Percentiles rank a stretch among this genome's conserved stretches.
Conservation (phyloP, 2,329 filamentous ascomycete genomes). For the Calycina herbarum region DNA sequence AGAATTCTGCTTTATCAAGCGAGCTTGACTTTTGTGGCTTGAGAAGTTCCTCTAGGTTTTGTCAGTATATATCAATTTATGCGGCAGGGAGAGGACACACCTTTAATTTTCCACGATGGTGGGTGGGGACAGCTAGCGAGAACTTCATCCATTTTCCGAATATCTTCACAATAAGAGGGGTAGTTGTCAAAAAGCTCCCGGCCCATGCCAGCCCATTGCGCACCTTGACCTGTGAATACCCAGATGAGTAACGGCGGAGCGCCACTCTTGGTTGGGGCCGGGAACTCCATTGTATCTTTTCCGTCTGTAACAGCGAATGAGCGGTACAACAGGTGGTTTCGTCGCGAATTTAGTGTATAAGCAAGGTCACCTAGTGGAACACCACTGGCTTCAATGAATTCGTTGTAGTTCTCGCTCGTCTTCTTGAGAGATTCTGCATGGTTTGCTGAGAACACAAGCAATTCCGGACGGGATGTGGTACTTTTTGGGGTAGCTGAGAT, state of each 20-base stretch:
- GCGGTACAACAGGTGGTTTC: conserved; percentile 12
- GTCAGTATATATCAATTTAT: not conserved
- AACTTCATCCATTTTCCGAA: conserved; percentile 10
- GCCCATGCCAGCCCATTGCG: conserved; percentile 28
- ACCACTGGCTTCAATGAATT: conserved; percentile 4
- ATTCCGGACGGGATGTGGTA: conserved; percentile 3
- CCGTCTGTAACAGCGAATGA: conserved; percentile 11
- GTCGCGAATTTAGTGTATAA: conserved; percentile 13
- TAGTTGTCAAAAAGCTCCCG: conserved; percentile 18
- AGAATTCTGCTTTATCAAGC: conserved; percentile 19
- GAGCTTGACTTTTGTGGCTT: conserved; percentile 31
- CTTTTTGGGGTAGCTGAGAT: not conserved
- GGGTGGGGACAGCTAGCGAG: conserved; percentile 9
- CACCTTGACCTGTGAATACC: conserved; percentile 33
- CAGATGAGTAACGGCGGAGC: conserved; percentile 12
- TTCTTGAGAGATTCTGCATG: conserved; percentile 13
- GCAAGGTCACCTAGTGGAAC: conserved; percentile 12
- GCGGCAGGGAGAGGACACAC: not conserved
- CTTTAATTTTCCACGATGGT: conserved; percentile 11
- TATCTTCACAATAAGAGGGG: conserved; percentile 7
- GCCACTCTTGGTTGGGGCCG: conserved; percentile 1
- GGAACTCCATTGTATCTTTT: not conserved
- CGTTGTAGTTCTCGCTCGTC: not conserved
- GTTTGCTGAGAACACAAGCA: conserved; percentile 18
- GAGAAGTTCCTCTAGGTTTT: conserved; percentile 36